Base-by-base conservation (phyloP, 106 monocot species). In the Dendrobium officinale region DNA sequence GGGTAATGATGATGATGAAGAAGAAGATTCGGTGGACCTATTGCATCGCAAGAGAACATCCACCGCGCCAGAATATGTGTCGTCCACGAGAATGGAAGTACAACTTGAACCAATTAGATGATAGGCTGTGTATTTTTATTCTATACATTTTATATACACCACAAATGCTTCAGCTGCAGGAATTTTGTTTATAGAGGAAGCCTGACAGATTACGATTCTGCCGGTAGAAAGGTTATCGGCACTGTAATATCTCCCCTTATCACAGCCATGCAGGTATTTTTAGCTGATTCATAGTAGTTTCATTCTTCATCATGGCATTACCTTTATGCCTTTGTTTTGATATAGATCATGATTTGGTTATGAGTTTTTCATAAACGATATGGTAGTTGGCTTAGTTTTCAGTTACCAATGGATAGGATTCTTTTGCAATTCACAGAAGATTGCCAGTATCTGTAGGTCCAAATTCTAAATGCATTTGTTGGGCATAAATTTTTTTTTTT, bases 21-120 rank as follows among this genome's bases (percentile, higher is more conserved):
- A 97, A 80, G 94, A 92, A 84, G 97, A 98, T 77, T 86, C 89
- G 0, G 83, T 85, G 31, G 92, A 98, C 89, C 86, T 98, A 73
- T 83, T 98, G 82, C 84, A 80, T 77, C 75, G 87, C 10, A 89
- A 84, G 48, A 82, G 88, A 83, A 86, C 67, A 55, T 79, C 42
- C 72, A 9, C 78, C 77, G 87, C 85, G 61, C 18, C 72, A 75
- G 87, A 90, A 24, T 86, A 77, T 79, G 77, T 83, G 55, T 24
- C 81, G 77, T 80, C 88, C 64, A 82, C 81, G 26, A 83, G 88
- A 81, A 93, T 92, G 93, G 96, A 96, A 90, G 86, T 96, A 49
- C 93, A 96, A 78, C 90, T 96, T 51, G 96, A 96, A 82, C 93
- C 96, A 72, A 72, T 96, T 41, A 83, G 47, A 80, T 87, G 88